Base-by-base conservation (phyloP, 2,329 filamentous ascomycete species). In the Exophiala lecanii-corni region DNA sequence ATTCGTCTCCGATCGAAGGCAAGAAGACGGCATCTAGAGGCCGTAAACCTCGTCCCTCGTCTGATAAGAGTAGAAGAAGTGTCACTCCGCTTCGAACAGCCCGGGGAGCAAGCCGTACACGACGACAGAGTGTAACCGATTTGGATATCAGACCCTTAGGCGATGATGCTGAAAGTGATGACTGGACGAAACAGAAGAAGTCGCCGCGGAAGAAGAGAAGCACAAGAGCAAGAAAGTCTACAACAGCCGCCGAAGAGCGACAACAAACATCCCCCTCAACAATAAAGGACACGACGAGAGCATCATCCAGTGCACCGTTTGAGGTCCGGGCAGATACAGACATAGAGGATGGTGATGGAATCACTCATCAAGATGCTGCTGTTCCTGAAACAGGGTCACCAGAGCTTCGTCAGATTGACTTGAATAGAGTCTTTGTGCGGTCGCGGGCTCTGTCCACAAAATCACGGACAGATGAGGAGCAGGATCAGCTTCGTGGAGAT, bases 101-200 rank as follows among this genome's bases (percentile, higher is more conserved):
- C 12, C 43, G 39, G 26, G 47, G 36, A 21, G 34, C 26, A 7
- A 40, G 39, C 35, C 47, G 47, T 17, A 30, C 38, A 5, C 42
- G 50, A 31, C 44, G 55, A 47, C 47, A 51, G 38, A 55, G 49
- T 41, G 51, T 57, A 23, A 57, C 54, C 6, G 49, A 57, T 33
- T 39, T 57, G 28, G 45, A 54, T 36, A 44, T 52, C 9, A 45
- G 46, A 26, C 52, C 52, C 7, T 25, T 57, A 12, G 54, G 54
- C 23, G 54, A 57, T 31, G 55, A 56, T 36, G 44, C 36, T 3
- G 52, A 56, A 5, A 45, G 50, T 16, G 51, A 56, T 15, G 54
- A 56, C 35, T 55, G 51, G 50, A 34, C 44, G 25, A 42, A 43
- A 17, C 50, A 50, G 38, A 50, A 46, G 39, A 47, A 33, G 20